A percentile compares a stretch with the other conserved stretches of the same genome.
phyloP scores from a whole-genome alignment of 169 alveolate species.

The Cryptosporidium muris region DNA sequence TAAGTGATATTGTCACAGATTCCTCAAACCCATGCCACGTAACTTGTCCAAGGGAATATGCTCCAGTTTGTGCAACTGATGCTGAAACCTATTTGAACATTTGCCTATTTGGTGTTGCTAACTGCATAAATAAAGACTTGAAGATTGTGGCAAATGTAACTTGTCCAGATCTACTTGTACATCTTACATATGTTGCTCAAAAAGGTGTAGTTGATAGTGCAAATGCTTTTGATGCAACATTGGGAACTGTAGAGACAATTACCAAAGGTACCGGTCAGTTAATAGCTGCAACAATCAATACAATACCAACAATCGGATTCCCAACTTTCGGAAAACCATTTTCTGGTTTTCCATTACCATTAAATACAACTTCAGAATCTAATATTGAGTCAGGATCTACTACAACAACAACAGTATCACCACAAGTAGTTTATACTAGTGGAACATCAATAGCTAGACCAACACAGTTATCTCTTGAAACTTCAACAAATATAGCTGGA shows the following conservation, averaged over 20 bases:
- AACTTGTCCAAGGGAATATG: conserved; percentile 68
- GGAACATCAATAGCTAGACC: neutral
- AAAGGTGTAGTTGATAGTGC: conserved; percentile 24
- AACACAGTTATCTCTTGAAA: too few species aligned
- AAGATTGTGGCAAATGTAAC: conserved; percentile 65
- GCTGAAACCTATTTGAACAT: conserved; percentile 56
- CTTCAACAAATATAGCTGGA: neutral
- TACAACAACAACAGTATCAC: neutral
- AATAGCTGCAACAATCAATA: conserved; percentile 23
- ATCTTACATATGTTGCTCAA: conserved; percentile 34
- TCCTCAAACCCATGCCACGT: conserved; percentile 60
- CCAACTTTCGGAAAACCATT: conserved; percentile 51
- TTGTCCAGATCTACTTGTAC: conserved; percentile 54
- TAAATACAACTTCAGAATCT: conserved; percentile 6
- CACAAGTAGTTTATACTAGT: neutral
- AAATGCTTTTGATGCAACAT: conserved; percentile 39
- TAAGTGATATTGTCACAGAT: conserved; percentile 7
- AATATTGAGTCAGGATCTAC: neutral
- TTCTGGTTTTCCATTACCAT: conserved; percentile 34
- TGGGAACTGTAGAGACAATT: conserved; percentile 10
- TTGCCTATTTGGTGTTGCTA: conserved; percentile 65
- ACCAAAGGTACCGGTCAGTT: conserved; percentile 44
- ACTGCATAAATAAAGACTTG: conserved; percentile 50
- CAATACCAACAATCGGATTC: conserved; percentile 30
- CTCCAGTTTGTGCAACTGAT: conserved; percentile 70